Percentiles rank a stretch among this genome's conserved stretches.
These are phyloP conservation scores for Cutaneotrichosporon cavernicola DNA, from an alignment of 1,284 basidiomycete species.

Conservation along the genomic window DNA sequence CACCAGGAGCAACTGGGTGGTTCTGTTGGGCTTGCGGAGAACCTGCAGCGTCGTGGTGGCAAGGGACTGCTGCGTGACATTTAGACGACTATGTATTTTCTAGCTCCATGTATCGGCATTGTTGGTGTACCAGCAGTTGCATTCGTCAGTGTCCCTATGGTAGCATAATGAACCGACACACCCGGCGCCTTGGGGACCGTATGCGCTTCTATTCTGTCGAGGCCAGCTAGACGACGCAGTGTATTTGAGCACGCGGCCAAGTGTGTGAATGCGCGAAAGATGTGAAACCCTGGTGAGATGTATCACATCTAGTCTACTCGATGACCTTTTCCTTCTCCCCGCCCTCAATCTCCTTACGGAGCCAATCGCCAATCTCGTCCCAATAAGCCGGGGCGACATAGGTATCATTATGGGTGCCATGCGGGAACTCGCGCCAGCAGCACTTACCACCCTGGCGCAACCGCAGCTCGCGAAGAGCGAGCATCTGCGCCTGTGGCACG, in stretches of 20 bases:
- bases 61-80: slow-evolving; percentile 49
- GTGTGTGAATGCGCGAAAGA: no score
- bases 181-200: no score
- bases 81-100: slow-evolving; percentile 17
- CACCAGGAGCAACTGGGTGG: slow-evolving; percentile 42
- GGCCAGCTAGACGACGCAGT: no score
- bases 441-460: slow-evolving; percentile 49
- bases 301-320: neutral
- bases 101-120: slow-evolving; percentile 2
- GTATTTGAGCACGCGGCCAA: no score
- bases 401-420: slow-evolving; percentile 73
- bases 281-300: no score
- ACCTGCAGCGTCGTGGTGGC: slow-evolving; percentile 45
- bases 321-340: slow-evolving; percentile 6
- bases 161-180: no score
- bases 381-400: slow-evolving; percentile 68
- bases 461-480: slow-evolving; percentile 65
- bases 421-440: slow-evolving; percentile 61
- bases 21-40: slow-evolving; percentile 46
- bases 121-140: neutral
- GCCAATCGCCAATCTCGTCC: slow-evolving; percentile 62
- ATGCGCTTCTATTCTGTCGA: no score
- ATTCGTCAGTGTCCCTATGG: no score
- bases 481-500: slow-evolving; percentile 83
- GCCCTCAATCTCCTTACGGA: slow-evolving; percentile 47